Conservation (phyloP, 345 rosid species). For the Triadica sebifera region DNA sequence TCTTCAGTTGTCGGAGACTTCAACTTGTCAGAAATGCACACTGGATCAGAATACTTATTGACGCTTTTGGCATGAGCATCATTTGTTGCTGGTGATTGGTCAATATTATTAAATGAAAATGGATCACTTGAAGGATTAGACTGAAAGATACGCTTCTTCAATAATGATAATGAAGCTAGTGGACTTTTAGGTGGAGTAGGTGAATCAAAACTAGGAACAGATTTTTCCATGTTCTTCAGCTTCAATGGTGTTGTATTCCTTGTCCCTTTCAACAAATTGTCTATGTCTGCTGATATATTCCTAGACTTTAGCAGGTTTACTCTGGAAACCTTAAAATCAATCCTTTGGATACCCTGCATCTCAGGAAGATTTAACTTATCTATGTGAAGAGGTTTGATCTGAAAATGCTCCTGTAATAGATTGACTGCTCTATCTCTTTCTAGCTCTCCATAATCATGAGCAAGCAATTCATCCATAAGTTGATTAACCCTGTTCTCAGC, state of each 20-base stretch:
- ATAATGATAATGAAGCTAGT: conserved; percentile 36
- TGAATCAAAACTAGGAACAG: conserved; percentile 35
- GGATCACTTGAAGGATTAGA: conserved; percentile 38
- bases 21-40: conserved; percentile 19
- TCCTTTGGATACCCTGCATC: conserved; percentile 43
- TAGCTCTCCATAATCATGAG: conserved; percentile 44
- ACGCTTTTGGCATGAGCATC: conserved; percentile 16
- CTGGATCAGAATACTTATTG: conserved; percentile 34
- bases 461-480: conserved; percentile 56
- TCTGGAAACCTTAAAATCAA: conserved; percentile 44
- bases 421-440: conserved; percentile 55
- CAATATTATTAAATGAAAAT: conserved; percentile 44
- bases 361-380: conserved; percentile 58
- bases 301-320: conserved; percentile 43
- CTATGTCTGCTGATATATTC: conserved; percentile 47
- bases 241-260: conserved; percentile 35
- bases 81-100: conserved; percentile 33
- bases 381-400: conserved; percentile 51
- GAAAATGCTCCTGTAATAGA: conserved; percentile 56
- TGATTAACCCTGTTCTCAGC: conserved; percentile 42
- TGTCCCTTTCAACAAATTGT: conserved; percentile 42
- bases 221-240: conserved; percentile 30
- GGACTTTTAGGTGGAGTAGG: conserved; percentile 52
- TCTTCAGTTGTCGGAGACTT: conserved; percentile 32
- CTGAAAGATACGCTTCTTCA: conserved; percentile 33